Base-by-base conservation (phyloP, 805 yeast genomes). In the Saccharomyces eubayanus region DNA sequence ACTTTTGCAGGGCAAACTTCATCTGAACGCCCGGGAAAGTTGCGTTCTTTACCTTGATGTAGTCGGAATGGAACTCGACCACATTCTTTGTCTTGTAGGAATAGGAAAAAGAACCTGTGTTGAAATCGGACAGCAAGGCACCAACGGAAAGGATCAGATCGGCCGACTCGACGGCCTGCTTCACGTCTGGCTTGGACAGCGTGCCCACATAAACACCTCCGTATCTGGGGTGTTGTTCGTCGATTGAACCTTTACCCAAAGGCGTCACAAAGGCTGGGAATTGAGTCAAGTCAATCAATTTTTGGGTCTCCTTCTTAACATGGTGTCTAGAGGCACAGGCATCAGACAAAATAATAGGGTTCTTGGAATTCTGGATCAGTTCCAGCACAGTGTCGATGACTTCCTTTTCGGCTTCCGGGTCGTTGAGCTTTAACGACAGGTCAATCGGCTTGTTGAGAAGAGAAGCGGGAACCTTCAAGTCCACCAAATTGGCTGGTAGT, bases 191-290 rank as follows among this genome's bases (percentile, higher is more conserved):
- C 47, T 72, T 71, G 8, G 94, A 83, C 57, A 87, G 72, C 3
- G 85, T 76, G 53, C 95, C 95, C 45, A 84, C 84, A 61, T 87
- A 87, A 48, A 84, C 87, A 67, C 95, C 95, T 53, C 85, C 87
- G 67, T 80, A 87, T 67, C 85, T 73, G 48, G 79, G 77, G 60
- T 79, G 74, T 51, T 73, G 75, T 71, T 87, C 95, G 68, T 84
- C 81, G 57, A 86, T 78, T 5, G 80, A 74, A 49, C 88, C 84
- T 69, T 87, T 87, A 67, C 92, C 95, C 91, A 87, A 85, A 55
- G 95, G 94, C 20, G 95, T 87, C 47, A 84, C 83, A 66, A 80
- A 87, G 29, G 83, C 83, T 14, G 91, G 90, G 79, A 82, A 86
- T 63, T 83, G 79, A 16, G 92, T 85, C 51, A 72, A 67, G 41